Evolutionary conservation across 2,329 filamentous ascomycete genomes (phyloP).

Genomic region (Penicillium sp.): DNA sequence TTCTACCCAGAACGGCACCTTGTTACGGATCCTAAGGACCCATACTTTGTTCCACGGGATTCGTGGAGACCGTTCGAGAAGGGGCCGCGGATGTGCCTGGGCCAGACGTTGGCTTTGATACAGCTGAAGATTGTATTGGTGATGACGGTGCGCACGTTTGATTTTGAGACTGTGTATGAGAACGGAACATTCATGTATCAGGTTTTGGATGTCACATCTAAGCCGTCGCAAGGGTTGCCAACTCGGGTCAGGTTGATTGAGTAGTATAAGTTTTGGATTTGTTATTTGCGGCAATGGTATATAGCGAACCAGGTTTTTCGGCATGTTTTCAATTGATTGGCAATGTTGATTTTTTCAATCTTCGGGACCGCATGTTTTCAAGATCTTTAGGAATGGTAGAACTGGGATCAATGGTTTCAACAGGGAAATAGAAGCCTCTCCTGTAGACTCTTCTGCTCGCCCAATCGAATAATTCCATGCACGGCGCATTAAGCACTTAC

Average conservation of each 20-base stretch:
- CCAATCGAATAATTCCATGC: too few species aligned
- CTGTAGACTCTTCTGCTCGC: too few species aligned
- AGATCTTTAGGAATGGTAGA: too few species aligned
- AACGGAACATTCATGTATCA: conserved; percentile 13
- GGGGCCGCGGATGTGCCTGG: conserved; percentile 49
- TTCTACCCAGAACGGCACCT: conserved; percentile 41
- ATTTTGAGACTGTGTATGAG: conserved; percentile 19
- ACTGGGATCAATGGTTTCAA: too few species aligned
- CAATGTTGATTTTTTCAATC: not conserved
- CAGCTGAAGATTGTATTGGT: conserved; percentile 34
- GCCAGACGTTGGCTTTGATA: conserved; percentile 48
- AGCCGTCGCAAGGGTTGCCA: conserved; percentile 12
- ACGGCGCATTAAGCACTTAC: too few species aligned
- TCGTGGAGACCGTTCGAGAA: conserved; percentile 51
- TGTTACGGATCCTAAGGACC: conserved; percentile 24
- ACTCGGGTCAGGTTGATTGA: conserved; percentile 9
- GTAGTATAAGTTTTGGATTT: not conserved
- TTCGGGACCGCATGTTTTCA: too few species aligned
- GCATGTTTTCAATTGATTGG: not conserved
- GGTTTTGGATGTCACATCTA: conserved; percentile 14
- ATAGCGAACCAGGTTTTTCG: not conserved
- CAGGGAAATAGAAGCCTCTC: too few species aligned
- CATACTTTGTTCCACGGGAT: conserved; percentile 29
- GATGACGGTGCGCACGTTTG: conserved; percentile 23
- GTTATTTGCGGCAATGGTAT: not conserved